Evolutionary conservation across 2,329 filamentous ascomycete species (phyloP).

Genomic region (Harringtonia aguacate): DNA sequence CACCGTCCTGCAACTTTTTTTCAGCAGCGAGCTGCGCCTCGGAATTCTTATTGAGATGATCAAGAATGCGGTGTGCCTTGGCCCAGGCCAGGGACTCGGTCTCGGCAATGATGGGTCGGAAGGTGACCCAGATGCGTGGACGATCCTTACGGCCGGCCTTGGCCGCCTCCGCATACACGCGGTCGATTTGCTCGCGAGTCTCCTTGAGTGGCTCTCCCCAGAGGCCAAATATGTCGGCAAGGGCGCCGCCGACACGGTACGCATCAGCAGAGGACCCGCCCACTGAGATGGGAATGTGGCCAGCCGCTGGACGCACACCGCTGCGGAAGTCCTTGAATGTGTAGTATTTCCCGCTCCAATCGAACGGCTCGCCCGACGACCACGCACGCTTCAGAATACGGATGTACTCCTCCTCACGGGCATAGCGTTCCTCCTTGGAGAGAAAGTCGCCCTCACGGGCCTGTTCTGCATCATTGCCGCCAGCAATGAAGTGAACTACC

Average conservation of each 20-base stretch:
- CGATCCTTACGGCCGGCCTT: slow-evolving; percentile 43
- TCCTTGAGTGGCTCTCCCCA: slow-evolving; percentile 56
- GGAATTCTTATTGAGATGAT: slow-evolving; percentile 33
- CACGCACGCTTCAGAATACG: slow-evolving; percentile 48
- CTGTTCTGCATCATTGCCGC: slow-evolving; percentile 49
- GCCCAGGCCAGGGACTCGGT: slow-evolving; percentile 52
- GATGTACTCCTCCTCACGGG: slow-evolving; percentile 50
- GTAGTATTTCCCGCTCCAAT: slow-evolving; percentile 51
- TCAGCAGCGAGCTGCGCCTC: neutral
- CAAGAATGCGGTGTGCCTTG: slow-evolving; percentile 46
- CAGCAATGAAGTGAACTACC: slow-evolving; percentile 49
- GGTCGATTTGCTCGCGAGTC: slow-evolving; percentile 51
- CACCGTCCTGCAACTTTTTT: neutral
- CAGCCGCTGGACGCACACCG: slow-evolving; percentile 40
- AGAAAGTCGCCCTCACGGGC: slow-evolving; percentile 50
- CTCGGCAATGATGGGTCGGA: slow-evolving; percentile 49
- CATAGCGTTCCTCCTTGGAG: slow-evolving; percentile 46
- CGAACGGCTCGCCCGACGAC: slow-evolving; percentile 44
- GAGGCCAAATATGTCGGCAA: slow-evolving; percentile 52
- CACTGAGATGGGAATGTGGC: slow-evolving; percentile 45
- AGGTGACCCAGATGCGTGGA: slow-evolving; percentile 53
- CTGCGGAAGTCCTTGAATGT: slow-evolving; percentile 48
- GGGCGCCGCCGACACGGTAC: slow-evolving; percentile 45
- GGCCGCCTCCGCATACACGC: slow-evolving; percentile 47
- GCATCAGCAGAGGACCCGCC: slow-evolving; percentile 49